Percentiles rank a stretch among this genome's conserved stretches.
Evolutionary conservation across 441 rosid genomes (phyloP).

Genomic region (Caryocar brasiliense): DNA sequence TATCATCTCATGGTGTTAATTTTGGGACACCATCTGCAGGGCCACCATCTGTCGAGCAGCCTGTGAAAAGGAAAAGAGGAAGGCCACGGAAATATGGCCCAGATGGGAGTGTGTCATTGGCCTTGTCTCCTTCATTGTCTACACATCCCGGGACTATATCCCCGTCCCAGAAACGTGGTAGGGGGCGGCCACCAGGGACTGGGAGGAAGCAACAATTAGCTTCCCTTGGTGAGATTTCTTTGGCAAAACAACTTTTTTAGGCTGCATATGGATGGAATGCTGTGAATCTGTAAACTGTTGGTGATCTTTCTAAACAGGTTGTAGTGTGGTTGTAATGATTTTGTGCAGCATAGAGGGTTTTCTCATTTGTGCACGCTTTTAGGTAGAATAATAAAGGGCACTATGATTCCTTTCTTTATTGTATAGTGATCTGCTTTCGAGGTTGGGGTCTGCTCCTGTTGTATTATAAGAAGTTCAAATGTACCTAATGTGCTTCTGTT

Average conservation of each 20-base stretch:
- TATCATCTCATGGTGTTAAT: slow-evolving; percentile 45
- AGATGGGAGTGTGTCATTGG: slow-evolving; percentile 70
- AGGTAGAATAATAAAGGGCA: background rate
- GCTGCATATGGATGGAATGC: background rate
- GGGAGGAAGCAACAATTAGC: slow-evolving; percentile 71
- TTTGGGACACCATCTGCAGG: slow-evolving; percentile 27
- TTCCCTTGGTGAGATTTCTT: slow-evolving; percentile 47
- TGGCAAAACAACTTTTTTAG: background rate
- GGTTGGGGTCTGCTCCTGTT: background rate
- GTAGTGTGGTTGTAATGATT: background rate
- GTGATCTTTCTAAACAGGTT: background rate
- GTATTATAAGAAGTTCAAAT: too few species aligned
- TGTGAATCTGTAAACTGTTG: background rate
- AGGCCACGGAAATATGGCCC: slow-evolving; percentile 84
- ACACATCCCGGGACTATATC: slow-evolving; percentile 44
- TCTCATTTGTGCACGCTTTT: background rate
- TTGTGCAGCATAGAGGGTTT: background rate
- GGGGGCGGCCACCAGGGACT: slow-evolving; percentile 87
- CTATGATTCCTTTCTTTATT: background rate
- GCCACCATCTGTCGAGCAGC: slow-evolving; percentile 43
- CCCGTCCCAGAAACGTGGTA: slow-evolving; percentile 68
- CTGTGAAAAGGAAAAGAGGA: slow-evolving; percentile 73
- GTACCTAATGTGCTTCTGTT: too few species aligned
- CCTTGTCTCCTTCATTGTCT: slow-evolving; percentile 64
- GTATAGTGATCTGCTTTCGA: background rate